A percentile compares a stretch with the other conserved stretches of the same genome.
phyloP scores from a whole-genome alignment of 2,329 filamentous ascomycete genomes.

The Orbilia quercus region DNA sequence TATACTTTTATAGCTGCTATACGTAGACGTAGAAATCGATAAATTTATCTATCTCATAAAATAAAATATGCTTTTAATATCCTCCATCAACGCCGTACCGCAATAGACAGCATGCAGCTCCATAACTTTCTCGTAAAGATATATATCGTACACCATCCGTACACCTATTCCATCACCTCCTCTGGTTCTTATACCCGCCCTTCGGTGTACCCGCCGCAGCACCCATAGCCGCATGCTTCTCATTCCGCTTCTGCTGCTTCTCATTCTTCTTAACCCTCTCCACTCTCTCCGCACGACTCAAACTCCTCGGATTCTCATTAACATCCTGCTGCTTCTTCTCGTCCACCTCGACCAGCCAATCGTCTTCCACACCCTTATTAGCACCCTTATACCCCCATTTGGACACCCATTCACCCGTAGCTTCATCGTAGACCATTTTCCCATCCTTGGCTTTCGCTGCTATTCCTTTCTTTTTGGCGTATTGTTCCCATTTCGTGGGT shows the following conservation, averaged over 20 bases:
- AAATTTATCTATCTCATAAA: slow-evolving; percentile 11
- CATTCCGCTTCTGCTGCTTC: slow-evolving; percentile 75
- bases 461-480: slow-evolving; percentile 97
- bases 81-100: slow-evolving; percentile 46
- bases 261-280: slow-evolving; percentile 76
- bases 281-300: slow-evolving; percentile 72
- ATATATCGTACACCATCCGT: slow-evolving; percentile 45
- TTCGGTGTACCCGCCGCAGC: slow-evolving; percentile 6
- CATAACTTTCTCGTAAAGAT: slow-evolving; percentile 22
- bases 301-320: slow-evolving; percentile 64
- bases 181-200: slow-evolving; percentile 50
- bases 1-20: no score
- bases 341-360: slow-evolving; percentile 94
- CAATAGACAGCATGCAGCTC: background rate
- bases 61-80: slow-evolving; percentile 20
- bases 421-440: slow-evolving; percentile 86
- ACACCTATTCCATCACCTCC: slow-evolving; percentile 15
- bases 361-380: slow-evolving; percentile 82
- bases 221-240: slow-evolving; percentile 65
- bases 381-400: slow-evolving; percentile 95
- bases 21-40: slow-evolving; percentile 1
- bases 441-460: slow-evolving; percentile 84
- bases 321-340: slow-evolving; percentile 77
- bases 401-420: slow-evolving; percentile 85
- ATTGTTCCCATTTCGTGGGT: slow-evolving; percentile 93